phyloP scores from a whole-genome alignment of 1,139 yeast species.

The Lizanozyma gosingica region DNA sequence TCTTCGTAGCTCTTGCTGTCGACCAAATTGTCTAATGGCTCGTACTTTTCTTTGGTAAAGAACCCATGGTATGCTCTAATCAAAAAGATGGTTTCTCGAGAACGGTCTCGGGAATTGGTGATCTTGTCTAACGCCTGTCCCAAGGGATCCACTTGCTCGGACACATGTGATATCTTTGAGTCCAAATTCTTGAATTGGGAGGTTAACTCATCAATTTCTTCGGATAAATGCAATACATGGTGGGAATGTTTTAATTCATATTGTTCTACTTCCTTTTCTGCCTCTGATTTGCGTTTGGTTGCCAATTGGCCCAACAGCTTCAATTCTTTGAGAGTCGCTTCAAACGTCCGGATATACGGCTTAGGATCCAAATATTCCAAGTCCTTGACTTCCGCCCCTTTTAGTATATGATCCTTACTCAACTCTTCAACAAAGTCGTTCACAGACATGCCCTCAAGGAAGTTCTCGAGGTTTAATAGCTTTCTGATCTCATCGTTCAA shows the following conservation, averaged over 20 bases:
- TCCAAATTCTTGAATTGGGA: slow-evolving; percentile 51
- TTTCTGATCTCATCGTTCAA: slow-evolving; percentile 66
- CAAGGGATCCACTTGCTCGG: slow-evolving; percentile 60
- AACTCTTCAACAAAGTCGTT: slow-evolving; percentile 79
- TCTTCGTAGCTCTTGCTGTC: slow-evolving; percentile 36
- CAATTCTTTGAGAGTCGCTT: slow-evolving; percentile 69
- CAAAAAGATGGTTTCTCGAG: slow-evolving; percentile 64
- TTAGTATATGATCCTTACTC: slow-evolving; percentile 58
- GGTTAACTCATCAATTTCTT: slow-evolving; percentile 36
- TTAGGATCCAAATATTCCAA: slow-evolving; percentile 71
- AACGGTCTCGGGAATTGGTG: slow-evolving; percentile 68
- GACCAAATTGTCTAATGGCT: slow-evolving; percentile 49
- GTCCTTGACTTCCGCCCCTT: slow-evolving; percentile 46
- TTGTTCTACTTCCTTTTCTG: slow-evolving; percentile 50
- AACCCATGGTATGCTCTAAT: slow-evolving; percentile 75
- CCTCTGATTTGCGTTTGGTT: slow-evolving; percentile 31
- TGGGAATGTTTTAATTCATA: slow-evolving; percentile 61
- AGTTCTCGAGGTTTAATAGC: slow-evolving; percentile 62
- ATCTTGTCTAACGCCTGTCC: slow-evolving; percentile 69
- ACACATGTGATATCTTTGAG: slow-evolving; percentile 47
- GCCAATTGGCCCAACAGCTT: slow-evolving; percentile 52
- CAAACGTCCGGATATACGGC: slow-evolving; percentile 91
- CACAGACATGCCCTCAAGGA: slow-evolving; percentile 61
- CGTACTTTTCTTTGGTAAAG: slow-evolving; percentile 50
- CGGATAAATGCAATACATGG: slow-evolving; percentile 50